Evolutionary conservation across 2,329 filamentous ascomycete genomes (phyloP).

Genomic region (Fusarium xyrophilum): DNA sequence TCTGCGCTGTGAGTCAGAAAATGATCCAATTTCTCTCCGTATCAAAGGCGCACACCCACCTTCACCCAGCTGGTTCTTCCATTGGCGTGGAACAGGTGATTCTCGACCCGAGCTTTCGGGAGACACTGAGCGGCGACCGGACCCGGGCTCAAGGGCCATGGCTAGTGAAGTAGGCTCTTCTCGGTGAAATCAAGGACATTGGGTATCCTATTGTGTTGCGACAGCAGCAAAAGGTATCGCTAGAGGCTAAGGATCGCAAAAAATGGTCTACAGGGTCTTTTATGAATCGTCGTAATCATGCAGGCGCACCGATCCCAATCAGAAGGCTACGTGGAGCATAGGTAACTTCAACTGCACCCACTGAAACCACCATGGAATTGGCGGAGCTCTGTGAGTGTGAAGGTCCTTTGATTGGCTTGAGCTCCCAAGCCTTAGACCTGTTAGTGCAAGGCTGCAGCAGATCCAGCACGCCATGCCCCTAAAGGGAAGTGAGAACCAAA

Average conservation of each 20-base stretch:
- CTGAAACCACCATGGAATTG: conserved; percentile 25
- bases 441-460: conserved; percentile 40
- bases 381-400: neutral
- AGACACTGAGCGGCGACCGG: conserved; percentile 67
- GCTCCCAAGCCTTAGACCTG: conserved; percentile 19
- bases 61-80: conserved; percentile 78
- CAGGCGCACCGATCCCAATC: conserved; percentile 30
- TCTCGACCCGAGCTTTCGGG: conserved; percentile 85
- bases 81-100: conserved; percentile 76
- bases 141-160: conserved; percentile 70
- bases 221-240: conserved; percentile 29
- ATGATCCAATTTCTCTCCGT: neutral
- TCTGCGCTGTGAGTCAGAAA: conserved; percentile 50
- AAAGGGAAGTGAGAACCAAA: neutral
- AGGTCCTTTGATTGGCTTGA: conserved; percentile 33
- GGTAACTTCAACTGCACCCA: conserved; percentile 24
- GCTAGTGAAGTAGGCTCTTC: conserved; percentile 40
- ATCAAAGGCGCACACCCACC: conserved; percentile 59
- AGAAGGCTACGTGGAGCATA: conserved; percentile 42
- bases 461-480: conserved; percentile 34
- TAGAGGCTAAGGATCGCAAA: conserved; percentile 6
- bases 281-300: conserved; percentile 27
- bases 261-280: conserved; percentile 3
- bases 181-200: conserved; percentile 34
- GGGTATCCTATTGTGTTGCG: conserved; percentile 18